Evolutionary conservation across 2,329 filamentous ascomycete species (phyloP).

Genomic region (Pseudohalonectria lignicola): DNA sequence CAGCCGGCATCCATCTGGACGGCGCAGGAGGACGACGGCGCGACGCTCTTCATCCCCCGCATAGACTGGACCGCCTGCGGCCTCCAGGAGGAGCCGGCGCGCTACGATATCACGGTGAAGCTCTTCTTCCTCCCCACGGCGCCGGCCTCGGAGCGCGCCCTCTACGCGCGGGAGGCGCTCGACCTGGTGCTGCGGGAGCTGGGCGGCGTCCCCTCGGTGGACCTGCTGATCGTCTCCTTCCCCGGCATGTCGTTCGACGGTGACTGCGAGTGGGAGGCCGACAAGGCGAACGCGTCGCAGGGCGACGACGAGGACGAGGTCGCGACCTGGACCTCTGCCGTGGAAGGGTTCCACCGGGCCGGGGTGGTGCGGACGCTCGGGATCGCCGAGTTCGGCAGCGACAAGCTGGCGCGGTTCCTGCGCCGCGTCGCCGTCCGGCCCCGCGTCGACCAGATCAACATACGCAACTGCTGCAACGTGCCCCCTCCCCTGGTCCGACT

Average conservation of each 20-base stretch:
- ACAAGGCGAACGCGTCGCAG: constrained; percentile 48
- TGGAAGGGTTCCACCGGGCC: constrained; percentile 62
- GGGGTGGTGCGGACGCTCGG: constrained; percentile 69
- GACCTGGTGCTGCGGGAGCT: constrained; percentile 72
- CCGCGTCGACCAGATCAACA: constrained; percentile 88
- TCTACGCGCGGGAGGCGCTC: constrained; percentile 69
- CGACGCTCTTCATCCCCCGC: constrained; percentile 60
- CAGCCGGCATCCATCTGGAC: constrained; percentile 52
- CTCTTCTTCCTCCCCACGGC: constrained; percentile 80
- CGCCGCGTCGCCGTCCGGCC: constrained; percentile 53
- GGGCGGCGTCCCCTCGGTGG: constrained; percentile 55
- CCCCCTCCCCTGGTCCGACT: constrained; percentile 76
- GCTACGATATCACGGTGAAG: constrained; percentile 94
- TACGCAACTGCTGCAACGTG: constrained; percentile 91
- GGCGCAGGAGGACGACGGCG: constrained; percentile 9
- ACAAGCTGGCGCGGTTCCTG: constrained; percentile 70
- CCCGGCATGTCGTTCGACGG: constrained; percentile 90
- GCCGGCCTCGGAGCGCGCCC: constrained; percentile 49
- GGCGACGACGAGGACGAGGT: constrained; percentile 57
- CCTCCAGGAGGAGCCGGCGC: constrained; percentile 66
- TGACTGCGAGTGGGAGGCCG: constrained; percentile 71
- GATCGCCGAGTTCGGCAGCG: constrained; percentile 81
- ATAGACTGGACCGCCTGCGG: constrained; percentile 62
- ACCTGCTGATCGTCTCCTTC: constrained; percentile 87
- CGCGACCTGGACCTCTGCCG: constrained; percentile 51